Percentiles rank a stretch among this genome's conserved stretches.
phyloP scores from a whole-genome alignment of 1,139 yeast genomes.

The Hemisphaericaspora xylofermentans region DNA sequence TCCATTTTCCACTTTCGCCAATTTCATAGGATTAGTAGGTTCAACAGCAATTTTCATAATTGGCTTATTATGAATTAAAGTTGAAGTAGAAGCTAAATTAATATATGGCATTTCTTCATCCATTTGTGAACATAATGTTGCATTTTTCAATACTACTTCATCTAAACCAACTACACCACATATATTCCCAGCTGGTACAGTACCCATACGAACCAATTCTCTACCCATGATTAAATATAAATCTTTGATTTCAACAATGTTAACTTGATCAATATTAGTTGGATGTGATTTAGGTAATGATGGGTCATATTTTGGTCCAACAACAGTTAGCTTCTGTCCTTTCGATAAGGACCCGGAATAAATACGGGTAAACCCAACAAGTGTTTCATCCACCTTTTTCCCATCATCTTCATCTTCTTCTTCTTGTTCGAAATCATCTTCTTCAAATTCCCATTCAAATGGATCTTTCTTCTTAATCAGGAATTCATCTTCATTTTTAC shows the following conservation, averaged over 20 bases:
- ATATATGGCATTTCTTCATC: conserved; percentile 56
- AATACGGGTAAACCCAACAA: conserved; percentile 86
- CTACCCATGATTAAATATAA: conserved; percentile 89
- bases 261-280: conserved; percentile 43
- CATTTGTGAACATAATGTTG: conserved; percentile 61
- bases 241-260: conserved; percentile 54
- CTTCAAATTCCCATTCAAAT: conserved; percentile 50
- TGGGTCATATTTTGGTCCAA: conserved; percentile 90
- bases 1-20: conserved; percentile 76
- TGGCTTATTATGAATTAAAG: conserved; percentile 67
- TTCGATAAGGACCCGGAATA: conserved; percentile 78
- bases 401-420: conserved; percentile 40
- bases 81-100: conserved; percentile 63
- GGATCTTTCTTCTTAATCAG: conserved; percentile 32
- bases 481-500: conserved; percentile 27
- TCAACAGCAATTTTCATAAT: conserved; percentile 93
- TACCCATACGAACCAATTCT: conserved; percentile 72
- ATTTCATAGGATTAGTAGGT: conserved; percentile 81
- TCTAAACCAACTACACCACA: conserved; percentile 94
- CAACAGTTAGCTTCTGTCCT: conserved; percentile 72
- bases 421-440: conserved; percentile 32
- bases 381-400: conserved; percentile 53
- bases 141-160: conserved; percentile 78
- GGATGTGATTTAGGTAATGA: conserved; percentile 52
- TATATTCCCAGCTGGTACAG: conserved; percentile 92